A percentile compares a stretch with the other conserved stretches of the same genome.
These are phyloP conservation scores for Teunomyces cretensis DNA, from an alignment of 805 yeast genomes.

Conservation along the genomic window DNA sequence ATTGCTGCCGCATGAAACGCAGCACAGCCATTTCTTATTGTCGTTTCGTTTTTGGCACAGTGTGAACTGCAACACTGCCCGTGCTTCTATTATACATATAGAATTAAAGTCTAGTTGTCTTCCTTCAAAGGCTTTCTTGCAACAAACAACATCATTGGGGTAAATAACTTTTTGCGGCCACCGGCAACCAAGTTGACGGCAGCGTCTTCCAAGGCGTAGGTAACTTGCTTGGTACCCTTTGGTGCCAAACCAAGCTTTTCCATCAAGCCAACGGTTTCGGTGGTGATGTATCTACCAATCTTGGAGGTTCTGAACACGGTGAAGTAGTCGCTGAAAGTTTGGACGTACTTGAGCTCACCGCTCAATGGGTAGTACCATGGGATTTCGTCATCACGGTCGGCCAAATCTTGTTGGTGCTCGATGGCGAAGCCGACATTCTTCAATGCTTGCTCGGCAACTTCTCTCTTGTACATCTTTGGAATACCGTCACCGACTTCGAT, in stretches of 20 bases:
- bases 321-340: constrained; percentile 70
- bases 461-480: constrained; percentile 88
- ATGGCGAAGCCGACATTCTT: constrained; percentile 84
- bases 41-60: not conserved
- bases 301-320: constrained; percentile 87
- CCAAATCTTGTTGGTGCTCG: constrained; percentile 74
- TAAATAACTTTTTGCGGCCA: constrained; percentile 84
- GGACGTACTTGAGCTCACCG: constrained; percentile 90
- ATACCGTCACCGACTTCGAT: constrained; percentile 98
- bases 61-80: not conserved
- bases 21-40: not conserved
- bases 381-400: constrained; percentile 74
- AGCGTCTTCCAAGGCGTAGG: constrained; percentile 93
- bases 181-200: constrained; percentile 94
- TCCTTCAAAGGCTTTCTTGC: constrained; percentile 69
- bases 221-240: constrained; percentile 83
- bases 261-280: constrained; percentile 73
- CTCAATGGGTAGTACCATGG: constrained; percentile 98
- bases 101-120: constrained; percentile 4
- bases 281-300: constrained; percentile 84
- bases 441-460: constrained; percentile 87
- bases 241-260: constrained; percentile 90
- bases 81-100: not conserved
- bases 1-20: not conserved
- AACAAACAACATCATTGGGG: constrained; percentile 96